phyloP scores from a whole-genome alignment of 2,329 filamentous ascomycete species.

The Sporothrix brunneoviolacea region DNA sequence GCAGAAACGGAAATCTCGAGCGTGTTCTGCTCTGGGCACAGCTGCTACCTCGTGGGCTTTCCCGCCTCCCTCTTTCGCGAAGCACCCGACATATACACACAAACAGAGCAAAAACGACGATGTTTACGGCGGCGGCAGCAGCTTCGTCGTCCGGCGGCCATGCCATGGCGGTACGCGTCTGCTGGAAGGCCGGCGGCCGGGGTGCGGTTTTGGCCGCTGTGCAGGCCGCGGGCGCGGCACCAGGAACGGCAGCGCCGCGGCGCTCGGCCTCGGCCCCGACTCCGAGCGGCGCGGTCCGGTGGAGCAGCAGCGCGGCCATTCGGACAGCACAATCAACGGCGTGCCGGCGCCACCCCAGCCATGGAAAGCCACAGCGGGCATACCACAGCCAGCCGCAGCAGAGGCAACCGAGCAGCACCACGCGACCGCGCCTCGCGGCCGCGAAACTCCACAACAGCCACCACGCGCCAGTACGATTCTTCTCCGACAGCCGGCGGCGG shows the following conservation, averaged over 20 bases:
- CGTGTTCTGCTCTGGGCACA: too few species aligned
- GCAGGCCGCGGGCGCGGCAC: not conserved
- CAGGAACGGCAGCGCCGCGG: not conserved
- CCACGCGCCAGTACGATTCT: constrained; percentile 16
- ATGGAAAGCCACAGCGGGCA: not conserved
- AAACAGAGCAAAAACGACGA: too few species aligned
- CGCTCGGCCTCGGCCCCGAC: constrained; percentile 1
- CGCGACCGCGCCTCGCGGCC: not conserved
- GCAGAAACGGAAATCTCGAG: too few species aligned
- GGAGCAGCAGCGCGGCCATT: constrained; percentile 7
- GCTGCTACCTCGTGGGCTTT: too few species aligned
- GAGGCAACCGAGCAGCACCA: not conserved
- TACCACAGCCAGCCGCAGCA: not conserved
- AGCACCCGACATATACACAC: not conserved
- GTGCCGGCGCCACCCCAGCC: not conserved
- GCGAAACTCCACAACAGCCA: not conserved
- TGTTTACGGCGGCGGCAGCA: constrained; percentile 11
- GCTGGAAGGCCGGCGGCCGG: constrained; percentile 9
- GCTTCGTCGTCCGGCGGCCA: constrained; percentile 11
- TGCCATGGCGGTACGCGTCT: constrained; percentile 9
- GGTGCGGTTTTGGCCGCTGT: not conserved
- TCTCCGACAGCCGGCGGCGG: constrained; percentile 23
- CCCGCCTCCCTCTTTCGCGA: too few species aligned
- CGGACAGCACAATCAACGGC: not conserved
- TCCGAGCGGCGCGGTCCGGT: constrained; percentile 2